phyloP scores from a whole-genome alignment of 1,284 basidiomycete genomes.

The Ustilago sp. region DNA sequence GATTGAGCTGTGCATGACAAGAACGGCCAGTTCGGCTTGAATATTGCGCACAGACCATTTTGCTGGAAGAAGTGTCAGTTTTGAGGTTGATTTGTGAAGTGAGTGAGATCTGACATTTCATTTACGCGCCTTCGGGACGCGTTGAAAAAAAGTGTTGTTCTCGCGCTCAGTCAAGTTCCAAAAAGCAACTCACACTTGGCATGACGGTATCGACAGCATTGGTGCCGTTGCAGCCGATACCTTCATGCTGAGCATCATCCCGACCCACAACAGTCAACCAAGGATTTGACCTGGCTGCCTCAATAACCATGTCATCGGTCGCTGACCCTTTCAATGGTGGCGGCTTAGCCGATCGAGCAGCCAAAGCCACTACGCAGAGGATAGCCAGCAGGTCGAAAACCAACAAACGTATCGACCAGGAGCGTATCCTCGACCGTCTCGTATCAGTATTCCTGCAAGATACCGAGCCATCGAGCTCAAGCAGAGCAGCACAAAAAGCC shows the following conservation, averaged over 20 bases:
- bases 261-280: not conserved
- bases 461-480: not conserved
- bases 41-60: not conserved
- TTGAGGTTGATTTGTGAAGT: not conserved
- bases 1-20: not conserved
- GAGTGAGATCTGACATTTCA: not conserved
- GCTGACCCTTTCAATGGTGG: conserved; percentile 23
- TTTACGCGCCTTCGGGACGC: conserved; percentile 9
- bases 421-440: conserved; percentile 37
- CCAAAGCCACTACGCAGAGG: conserved; percentile 8
- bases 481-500: conserved; percentile 20
- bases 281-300: not conserved
- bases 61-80: not conserved
- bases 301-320: conserved; percentile 14
- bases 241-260: not conserved
- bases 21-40: not conserved
- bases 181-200: not conserved
- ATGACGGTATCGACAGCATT: not conserved
- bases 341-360: conserved; percentile 3
- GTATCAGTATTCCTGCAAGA: conserved; percentile 15
- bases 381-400: conserved; percentile 30
- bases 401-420: conserved; percentile 39
- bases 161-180: not conserved
- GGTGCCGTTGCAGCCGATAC: not conserved
- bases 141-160: conserved; percentile 21